phyloP scores from a whole-genome alignment of 768 basidiomycete species.

The Strobilomyces confusus region DNA sequence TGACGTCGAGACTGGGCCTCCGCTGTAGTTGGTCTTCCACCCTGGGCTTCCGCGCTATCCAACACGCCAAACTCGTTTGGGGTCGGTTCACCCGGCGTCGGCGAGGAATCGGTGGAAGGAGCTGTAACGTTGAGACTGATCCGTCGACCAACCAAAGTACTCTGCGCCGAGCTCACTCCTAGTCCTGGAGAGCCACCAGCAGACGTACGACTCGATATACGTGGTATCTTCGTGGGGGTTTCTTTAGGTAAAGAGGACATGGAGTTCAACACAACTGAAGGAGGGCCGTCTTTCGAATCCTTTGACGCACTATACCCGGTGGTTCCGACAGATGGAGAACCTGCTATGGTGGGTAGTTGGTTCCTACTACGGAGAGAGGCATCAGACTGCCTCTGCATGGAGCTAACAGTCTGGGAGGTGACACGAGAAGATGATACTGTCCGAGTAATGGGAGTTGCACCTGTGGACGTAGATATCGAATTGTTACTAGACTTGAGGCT shows the following conservation, averaged over 20 bases:
- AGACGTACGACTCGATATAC: conserved; percentile 83
- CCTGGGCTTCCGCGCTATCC: conserved; percentile 52
- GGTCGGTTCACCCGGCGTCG: conserved; percentile 42
- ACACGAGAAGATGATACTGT: conserved; percentile 53
- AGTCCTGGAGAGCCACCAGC: conserved; percentile 69
- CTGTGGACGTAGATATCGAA: conserved; percentile 41
- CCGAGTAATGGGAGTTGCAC: conserved; percentile 38
- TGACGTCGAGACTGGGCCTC: conserved; percentile 43
- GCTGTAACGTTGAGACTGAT: conserved; percentile 58
- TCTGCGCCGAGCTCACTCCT: conserved; percentile 51
- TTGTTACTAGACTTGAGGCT: conserved; percentile 60
- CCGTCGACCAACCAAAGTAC: conserved; percentile 52
- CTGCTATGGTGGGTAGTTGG: conserved; percentile 86
- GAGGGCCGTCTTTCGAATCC: conserved; percentile 54
- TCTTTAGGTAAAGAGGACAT: conserved; percentile 60
- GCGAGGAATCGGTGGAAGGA: conserved; percentile 64
- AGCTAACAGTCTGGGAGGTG: conserved; percentile 81
- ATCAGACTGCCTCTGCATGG: conserved; percentile 85
- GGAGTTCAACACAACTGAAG: conserved; percentile 51
- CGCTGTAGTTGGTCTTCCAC: conserved; percentile 36
- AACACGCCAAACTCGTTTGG: conserved; percentile 82
- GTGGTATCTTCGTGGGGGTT: conserved; percentile 90
- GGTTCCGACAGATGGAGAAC: conserved; percentile 84
- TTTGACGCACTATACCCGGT: conserved; percentile 48
- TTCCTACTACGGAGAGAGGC: conserved; percentile 71